Evolutionary conservation across 768 basidiomycete genomes (phyloP).

Genomic region (Mycena olivaceomarginata): DNA sequence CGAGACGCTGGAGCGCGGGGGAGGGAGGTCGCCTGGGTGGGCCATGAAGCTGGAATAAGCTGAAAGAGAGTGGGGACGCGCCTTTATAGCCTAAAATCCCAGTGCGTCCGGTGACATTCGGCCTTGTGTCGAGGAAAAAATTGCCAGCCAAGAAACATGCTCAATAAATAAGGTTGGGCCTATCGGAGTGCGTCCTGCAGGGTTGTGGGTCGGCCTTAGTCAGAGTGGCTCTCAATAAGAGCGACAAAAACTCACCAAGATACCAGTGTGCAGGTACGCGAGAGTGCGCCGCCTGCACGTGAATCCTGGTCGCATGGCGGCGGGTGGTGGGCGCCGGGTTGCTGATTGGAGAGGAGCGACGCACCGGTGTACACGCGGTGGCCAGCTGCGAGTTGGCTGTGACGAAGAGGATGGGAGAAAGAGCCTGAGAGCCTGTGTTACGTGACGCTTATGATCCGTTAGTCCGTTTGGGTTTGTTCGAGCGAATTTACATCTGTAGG

Average conservation of each 20-base stretch:
- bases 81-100: neutral
- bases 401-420: too few relatives aligned
- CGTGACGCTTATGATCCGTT: too few relatives aligned
- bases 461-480: too few relatives aligned
- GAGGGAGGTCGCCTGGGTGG: neutral
- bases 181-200: neutral
- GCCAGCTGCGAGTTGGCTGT: too few relatives aligned
- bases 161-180: neutral
- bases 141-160: neutral
- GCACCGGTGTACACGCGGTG: too few relatives aligned
- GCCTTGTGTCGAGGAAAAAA: neutral
- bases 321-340: neutral
- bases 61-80: neutral
- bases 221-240: neutral
- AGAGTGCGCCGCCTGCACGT: neutral
- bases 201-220: neutral
- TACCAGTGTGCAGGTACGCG: neutral
- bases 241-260: neutral
- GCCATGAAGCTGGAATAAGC: neutral
- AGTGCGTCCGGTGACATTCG: neutral
- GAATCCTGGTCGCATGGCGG: neutral
- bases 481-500: too few relatives aligned
- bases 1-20: neutral
- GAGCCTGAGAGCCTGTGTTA: too few relatives aligned
- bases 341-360: neutral